Evolutionary conservation across 495 filamentous ascomycete species (phyloP).

Genomic region (Lepidopterella palustris): DNA sequence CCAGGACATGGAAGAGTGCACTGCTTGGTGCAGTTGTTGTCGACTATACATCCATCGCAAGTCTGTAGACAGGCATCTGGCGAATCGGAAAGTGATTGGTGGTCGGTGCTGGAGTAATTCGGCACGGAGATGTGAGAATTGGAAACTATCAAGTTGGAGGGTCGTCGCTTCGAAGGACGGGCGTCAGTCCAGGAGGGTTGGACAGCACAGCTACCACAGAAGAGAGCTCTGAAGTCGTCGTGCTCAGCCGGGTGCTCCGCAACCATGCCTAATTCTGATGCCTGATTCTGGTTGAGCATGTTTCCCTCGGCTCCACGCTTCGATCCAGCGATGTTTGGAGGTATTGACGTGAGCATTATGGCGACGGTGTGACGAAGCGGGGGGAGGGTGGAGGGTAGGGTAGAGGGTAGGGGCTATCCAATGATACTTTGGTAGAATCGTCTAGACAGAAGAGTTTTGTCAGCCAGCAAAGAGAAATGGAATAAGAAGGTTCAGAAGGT

Average conservation of each 20-base stretch:
- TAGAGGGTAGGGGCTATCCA: constrained; percentile 10
- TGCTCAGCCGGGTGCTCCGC: constrained; percentile 18
- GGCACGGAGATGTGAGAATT: constrained; percentile 3
- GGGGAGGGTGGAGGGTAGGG: constrained; percentile 1
- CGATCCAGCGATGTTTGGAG: constrained; percentile 14
- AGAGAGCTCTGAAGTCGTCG: constrained; percentile 12
- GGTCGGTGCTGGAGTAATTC: constrained; percentile 4
- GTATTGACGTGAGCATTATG: constrained; percentile 10
- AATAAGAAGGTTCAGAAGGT: not conserved
- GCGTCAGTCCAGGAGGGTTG: constrained; percentile 8
- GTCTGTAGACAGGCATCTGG: constrained; percentile 16
- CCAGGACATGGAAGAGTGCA: constrained; percentile 24
- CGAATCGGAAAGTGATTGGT: not conserved
- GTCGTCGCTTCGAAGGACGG: constrained; percentile 17
- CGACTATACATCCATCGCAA: constrained; percentile 21
- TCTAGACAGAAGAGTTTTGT: constrained; percentile 7
- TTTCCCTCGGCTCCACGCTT: constrained; percentile 18
- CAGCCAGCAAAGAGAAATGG: not conserved
- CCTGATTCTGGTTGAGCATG: not conserved
- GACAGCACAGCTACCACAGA: constrained; percentile 14
- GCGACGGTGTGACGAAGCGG: too few relatives aligned
- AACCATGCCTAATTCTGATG: not conserved
- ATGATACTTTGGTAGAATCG: constrained; percentile 19
- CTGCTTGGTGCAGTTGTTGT: constrained; percentile 4
- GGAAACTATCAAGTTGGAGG: constrained; percentile 9